Base-by-base conservation (phyloP, 73 alveolate species). In the Tetrahymena thermophila region DNA sequence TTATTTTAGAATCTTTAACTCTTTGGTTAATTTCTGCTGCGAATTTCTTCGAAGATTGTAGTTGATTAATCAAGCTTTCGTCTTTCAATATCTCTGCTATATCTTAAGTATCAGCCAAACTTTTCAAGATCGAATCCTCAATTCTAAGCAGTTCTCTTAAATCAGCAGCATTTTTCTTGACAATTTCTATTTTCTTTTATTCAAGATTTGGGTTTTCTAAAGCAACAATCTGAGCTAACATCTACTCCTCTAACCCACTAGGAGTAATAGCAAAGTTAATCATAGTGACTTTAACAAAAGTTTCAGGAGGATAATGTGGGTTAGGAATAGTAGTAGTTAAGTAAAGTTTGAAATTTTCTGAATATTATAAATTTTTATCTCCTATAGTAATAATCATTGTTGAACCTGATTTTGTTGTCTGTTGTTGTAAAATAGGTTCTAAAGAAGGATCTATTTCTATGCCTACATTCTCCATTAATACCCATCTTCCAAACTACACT, bases 251-350 rank as follows among this genome's bases (percentile, higher is more conserved):
- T 40, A 99, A 98, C 21, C 99, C 99, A 98, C 99, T 99, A 3
- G 99, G 99, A 10, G 99, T 99, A 96, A 99, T 99, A 94, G 99
- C 99, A 94, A 99, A 99, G 98, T 99, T 99, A 16, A 99, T 99
- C 50, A 99, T 96, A 16, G 99, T 99, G 57, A 99, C 99, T 98
- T 99, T 98, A 37, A 98, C 99, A 34, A 98, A 97, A 35, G 99
- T 99, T 97, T 99, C 99, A 35, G 99, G 99, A 93, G 99, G 96
- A 94, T 99, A 99, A 95, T 99, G 99, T 85, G 99, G 99, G 96
- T 99, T 99, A 9, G 99, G 99, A 34, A 99, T 95, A 2, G 99
- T 99, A 15, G 99, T 98, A n/a, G 99, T 98, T 98, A 99, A 98
- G 97, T 97, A 98, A 96, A 99, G 97, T 97, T 97, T 99, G 98